Percentiles rank a stretch among this genome's conserved stretches.
These are phyloP conservation scores for Rhodotorula toruloides DNA, from an alignment of 768 basidiomycete genomes.

Conservation along the genomic window DNA sequence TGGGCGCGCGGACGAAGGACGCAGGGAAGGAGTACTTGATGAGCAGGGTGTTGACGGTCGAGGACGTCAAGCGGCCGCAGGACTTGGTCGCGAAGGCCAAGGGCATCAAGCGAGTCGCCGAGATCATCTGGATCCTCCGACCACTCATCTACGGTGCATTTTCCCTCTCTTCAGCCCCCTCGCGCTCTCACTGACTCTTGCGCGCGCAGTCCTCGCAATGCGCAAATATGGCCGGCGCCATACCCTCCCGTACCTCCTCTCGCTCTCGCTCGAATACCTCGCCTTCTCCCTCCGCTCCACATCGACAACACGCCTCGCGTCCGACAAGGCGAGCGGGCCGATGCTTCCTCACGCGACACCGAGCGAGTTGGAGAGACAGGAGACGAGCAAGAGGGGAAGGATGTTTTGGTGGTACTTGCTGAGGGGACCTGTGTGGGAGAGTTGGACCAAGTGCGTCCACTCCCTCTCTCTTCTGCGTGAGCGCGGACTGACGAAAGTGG, in stretches of 20 bases:
- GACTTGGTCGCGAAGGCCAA: slow-evolving; percentile 39
- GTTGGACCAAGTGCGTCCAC: slow-evolving; percentile 39
- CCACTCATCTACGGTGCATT: slow-evolving; percentile 43
- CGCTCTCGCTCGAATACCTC: slow-evolving; percentile 43
- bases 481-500: no score
- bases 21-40: slow-evolving; percentile 37
- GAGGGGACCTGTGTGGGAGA: slow-evolving; percentile 41
- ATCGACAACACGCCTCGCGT: slow-evolving; percentile 10
- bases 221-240: slow-evolving; percentile 39
- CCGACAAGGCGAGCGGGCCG: slow-evolving; percentile 24
- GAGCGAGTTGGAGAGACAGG: slow-evolving; percentile 38
- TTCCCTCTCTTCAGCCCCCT: not conserved
- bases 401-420: slow-evolving; percentile 40
- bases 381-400: slow-evolving; percentile 31
- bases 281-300: slow-evolving; percentile 33
- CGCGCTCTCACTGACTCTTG: not conserved
- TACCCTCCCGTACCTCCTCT: slow-evolving; percentile 42
- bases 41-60: slow-evolving; percentile 36
- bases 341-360: slow-evolving; percentile 18
- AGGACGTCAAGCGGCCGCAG: slow-evolving; percentile 40
- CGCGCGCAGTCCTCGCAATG: slow-evolving; percentile 34
- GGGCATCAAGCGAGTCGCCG: slow-evolving; percentile 35
- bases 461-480: not conserved
- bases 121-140: slow-evolving; percentile 42
- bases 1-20: slow-evolving; percentile 12